Percentiles rank a stretch among this genome's conserved stretches.
Evolutionary conservation across 2,329 filamentous ascomycete species (phyloP).

Genomic region (Penicillium sp.): DNA sequence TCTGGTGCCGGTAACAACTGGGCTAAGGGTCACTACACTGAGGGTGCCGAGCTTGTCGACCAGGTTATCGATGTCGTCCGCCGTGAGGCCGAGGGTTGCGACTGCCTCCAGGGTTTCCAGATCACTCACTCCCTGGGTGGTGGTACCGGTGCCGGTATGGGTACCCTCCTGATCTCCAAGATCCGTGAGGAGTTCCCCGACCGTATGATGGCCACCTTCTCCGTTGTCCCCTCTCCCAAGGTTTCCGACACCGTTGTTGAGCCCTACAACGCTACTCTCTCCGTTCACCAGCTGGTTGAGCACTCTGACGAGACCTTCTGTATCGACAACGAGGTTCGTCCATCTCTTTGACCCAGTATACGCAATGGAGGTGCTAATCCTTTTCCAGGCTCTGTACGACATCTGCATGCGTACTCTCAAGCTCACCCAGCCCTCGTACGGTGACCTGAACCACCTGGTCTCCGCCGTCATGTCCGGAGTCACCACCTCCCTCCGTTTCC

Average conservation of each 20-base stretch:
- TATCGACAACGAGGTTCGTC: constrained; percentile 88
- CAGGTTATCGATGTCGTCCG: constrained; percentile 97
- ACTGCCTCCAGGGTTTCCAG: constrained; percentile 99
- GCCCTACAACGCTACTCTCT: constrained; percentile 99
- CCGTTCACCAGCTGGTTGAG: constrained; percentile 97
- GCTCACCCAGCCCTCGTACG: constrained; percentile 97
- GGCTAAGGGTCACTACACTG: constrained; percentile 99
- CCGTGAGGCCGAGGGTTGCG: constrained; percentile 96
- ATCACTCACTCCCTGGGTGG: constrained; percentile 99
- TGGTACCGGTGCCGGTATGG: constrained; percentile 99
- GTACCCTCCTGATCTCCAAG: constrained; percentile 99
- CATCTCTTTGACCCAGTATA: not conserved
- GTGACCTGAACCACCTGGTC: constrained; percentile 98
- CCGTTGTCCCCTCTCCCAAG: constrained; percentile 97
- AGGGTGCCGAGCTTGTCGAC: constrained; percentile 98
- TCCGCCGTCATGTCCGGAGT: constrained; percentile 99
- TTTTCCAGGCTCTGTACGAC: constrained; percentile 78
- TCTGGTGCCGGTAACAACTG: constrained; percentile 99
- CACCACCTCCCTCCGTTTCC: constrained; percentile 98
- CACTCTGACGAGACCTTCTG: constrained; percentile 99
- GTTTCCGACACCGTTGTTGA: constrained; percentile 99
- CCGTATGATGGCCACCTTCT: constrained; percentile 99
- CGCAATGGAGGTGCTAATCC: not conserved
- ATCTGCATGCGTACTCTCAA: constrained; percentile 99
- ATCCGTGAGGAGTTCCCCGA: constrained; percentile 99